These are phyloP conservation scores for Phytophthora citrophthora DNA, from an alignment of 352 stramenopile genomes.

Conservation along the genomic window DNA sequence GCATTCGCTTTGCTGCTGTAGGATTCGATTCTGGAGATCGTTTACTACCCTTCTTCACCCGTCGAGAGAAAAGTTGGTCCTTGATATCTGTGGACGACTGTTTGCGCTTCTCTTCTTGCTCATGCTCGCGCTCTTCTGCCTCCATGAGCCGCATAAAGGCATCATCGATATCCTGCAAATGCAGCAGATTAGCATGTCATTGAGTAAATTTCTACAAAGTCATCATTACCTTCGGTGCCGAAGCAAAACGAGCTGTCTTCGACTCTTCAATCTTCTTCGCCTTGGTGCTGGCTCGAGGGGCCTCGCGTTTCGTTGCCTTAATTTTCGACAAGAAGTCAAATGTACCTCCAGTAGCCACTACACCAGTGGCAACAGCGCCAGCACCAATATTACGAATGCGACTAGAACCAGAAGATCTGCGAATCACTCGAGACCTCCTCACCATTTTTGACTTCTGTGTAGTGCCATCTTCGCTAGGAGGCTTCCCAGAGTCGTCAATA, in stretches of 20 bases:
- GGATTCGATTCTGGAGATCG: conserved; percentile 17
- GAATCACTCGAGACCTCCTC: conserved; percentile 45
- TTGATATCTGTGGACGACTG: conserved; percentile 56
- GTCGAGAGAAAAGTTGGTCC: conserved; percentile 60
- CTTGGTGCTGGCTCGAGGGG: conserved; percentile 15
- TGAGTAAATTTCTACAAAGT: not conserved
- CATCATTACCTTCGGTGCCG: conserved; percentile 35
- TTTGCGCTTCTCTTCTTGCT: conserved; percentile 65
- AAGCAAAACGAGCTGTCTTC: conserved; percentile 25
- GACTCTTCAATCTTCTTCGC: conserved; percentile 22
- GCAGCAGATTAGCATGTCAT: too few relatives aligned
- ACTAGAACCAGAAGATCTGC: conserved; percentile 19
- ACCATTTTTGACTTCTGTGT: conserved; percentile 34
- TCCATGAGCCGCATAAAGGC: conserved; percentile 80
- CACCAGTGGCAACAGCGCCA: conserved; percentile 57
- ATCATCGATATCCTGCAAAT: conserved; percentile 70
- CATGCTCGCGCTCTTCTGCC: conserved; percentile 73
- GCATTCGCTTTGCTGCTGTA: conserved; percentile 25
- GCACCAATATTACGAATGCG: conserved; percentile 24
- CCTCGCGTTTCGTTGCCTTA: conserved; percentile 38
- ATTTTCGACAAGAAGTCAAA: conserved; percentile 91
- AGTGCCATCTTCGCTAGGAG: conserved; percentile 27
- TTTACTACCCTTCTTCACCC: conserved; percentile 44
- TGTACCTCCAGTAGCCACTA: conserved; percentile 78
- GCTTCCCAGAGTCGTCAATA: conserved; percentile 38